Percentiles rank a stretch among this genome's conserved stretches.
Conservation (phyloP, 257 asterid species). For the Solanum ossicruentum region DNA sequence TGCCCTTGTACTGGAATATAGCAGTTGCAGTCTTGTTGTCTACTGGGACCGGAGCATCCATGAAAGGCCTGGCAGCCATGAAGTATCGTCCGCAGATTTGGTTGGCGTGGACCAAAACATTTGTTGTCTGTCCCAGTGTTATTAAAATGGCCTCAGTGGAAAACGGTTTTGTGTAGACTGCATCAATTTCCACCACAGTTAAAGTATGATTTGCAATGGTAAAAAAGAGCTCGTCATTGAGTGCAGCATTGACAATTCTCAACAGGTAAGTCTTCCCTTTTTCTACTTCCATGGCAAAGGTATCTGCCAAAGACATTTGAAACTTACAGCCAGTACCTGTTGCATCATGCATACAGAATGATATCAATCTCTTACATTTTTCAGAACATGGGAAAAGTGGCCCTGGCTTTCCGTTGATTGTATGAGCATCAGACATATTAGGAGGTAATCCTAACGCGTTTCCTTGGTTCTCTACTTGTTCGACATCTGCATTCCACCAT, state of each 20-base stretch:
- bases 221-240: constrained; percentile 47
- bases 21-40: constrained; percentile 46
- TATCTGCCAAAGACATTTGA: constrained; percentile 17
- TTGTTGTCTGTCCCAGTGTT: constrained; percentile 7
- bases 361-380: background rate
- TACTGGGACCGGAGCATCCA: constrained; percentile 28
- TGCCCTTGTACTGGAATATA: constrained; percentile 34
- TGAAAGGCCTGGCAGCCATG: constrained; percentile 30
- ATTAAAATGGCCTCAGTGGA: constrained; percentile 25
- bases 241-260: background rate
- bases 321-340: background rate
- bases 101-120: constrained; percentile 34
- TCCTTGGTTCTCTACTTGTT: constrained; percentile 24
- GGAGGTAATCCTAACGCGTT: constrained; percentile 25
- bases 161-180: constrained; percentile 22
- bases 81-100: background rate
- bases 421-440: constrained; percentile 1
- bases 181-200: constrained; percentile 26
- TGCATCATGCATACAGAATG: background rate
- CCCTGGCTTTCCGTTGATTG: constrained; percentile 34
- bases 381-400: constrained; percentile 19
- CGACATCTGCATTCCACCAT: background rate
- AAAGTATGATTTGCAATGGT: constrained; percentile 34
- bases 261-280: background rate
- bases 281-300: constrained; percentile 22